Base-by-base conservation (phyloP, 192 early-diverging fungal species). In the Coemansia sp. region DNA sequence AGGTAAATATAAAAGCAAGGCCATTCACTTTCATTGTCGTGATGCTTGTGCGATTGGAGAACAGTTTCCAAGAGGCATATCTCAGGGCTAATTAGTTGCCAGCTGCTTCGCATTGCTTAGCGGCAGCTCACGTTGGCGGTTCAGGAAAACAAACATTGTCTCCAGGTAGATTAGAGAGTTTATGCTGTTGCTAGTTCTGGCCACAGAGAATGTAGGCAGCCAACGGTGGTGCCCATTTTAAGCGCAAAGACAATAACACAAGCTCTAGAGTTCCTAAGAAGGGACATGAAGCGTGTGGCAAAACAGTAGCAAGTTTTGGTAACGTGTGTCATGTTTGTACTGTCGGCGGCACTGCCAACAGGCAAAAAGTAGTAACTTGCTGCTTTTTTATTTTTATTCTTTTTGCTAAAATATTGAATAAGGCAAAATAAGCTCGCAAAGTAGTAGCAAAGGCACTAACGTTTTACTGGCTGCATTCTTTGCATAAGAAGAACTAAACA, bases 361-460 rank as follows among this genome's bases (percentile, higher is more conserved):
- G 51, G 15, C 51, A 14, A 53, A 53, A 53, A 31, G 51, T 31
- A 53, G 51, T 53, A 53, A 53, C 27, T 29, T 14, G 15, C 10
- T n/a, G 29, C 51, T 31, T 31, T 31, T 32, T 53, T n/a, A n/a
- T n/a, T n/a, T n/a, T n/a, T n/a, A n/a, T n/a, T n/a, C n/a, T 53
- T 31, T 22, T 12, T 22, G 22, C 32, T 7, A 25, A 27, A 53
- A 53, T 15, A 29, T 27, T n/a, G n/a, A n/a, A n/a, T n/a, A n/a
- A n/a, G n/a, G n/a, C n/a, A n/a, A n/a, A 53, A 53, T 53, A 53
- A 29, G 9, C 14, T 32, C 10, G 27, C 12, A 12, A 11, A 27
- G 27, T 53, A 53, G 51, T 53, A 53, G 51, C 27, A 53, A 25
- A 24, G 27, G 24, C 51, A 53, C 51, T 53, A 53, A 53, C 51